Base-by-base conservation (phyloP, 148 eudicot genomes). In the Vaccinium corymbosum region DNA sequence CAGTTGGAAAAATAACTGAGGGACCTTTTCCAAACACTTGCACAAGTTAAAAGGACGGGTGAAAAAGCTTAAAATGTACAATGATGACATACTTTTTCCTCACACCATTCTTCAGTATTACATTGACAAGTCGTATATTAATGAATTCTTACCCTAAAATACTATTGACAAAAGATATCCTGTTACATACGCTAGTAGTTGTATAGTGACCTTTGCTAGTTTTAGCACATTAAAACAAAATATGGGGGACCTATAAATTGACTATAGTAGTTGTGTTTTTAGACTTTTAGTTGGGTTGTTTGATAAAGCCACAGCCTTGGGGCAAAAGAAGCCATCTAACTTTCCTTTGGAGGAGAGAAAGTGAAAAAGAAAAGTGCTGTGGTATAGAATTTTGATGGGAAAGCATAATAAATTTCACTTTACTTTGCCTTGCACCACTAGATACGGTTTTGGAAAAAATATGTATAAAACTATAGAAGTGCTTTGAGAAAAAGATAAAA, bases 1-100 rank as follows among this genome's bases (percentile, higher is more conserved):
- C 16, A 1, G 7, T 35, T 35, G 51, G 72, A 49, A 81, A 80
- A 61, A 64, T 49, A 6, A 6, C 3, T 66, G 57, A 56, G 72
- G 15, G 13, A 1, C 57, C 75, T 42, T 42, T 42, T 5, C 46
- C 46, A 42, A 48, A 16, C 32, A 46, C 66, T 46, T 49, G 50
- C 6, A 62, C 5, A 25, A 48, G 38, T n/a, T 20, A 81, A 61
- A 61, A 17, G 10, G 61, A 48, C 32, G 72, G 71, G 52, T 48
- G 20, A 19, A 46, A 46, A 64, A 48, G 83, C 82, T 81, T n/a
- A 73, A 64, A 46, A 46, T 42, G 73, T 46, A 50, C 74, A 81
- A 46, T 81, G 83, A 81, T 64, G 74, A 42, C 83, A 62, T 12
- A 64, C 83, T 81, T 81, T 81, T 56, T 81, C 12, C 35, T 64